Evolutionary conservation across 139 green algal genomes (phyloP), one percentile per base, ranked within the genome.

Genomic region (Klebsormidium nitens): DNA sequence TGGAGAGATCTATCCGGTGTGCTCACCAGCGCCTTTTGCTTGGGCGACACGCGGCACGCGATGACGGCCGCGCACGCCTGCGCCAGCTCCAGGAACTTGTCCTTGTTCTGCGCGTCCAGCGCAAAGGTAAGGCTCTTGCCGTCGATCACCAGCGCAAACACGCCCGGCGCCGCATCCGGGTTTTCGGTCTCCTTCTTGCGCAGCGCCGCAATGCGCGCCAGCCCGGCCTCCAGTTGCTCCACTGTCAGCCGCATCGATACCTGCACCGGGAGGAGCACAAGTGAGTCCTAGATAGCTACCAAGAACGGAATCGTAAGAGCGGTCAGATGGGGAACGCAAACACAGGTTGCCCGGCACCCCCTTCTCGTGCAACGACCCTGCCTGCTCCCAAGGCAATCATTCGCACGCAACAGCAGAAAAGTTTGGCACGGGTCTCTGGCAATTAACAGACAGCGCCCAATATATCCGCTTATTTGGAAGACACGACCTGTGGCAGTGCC

Each of bases 11-110:
- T 23, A 55, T 55, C 46, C 23, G 46, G 23, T 55, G 23, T 55
- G 0, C 71, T 32, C 29, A 80, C 55, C 73, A 77, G 59, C 8
- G 73, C 82, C 59, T 88, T 88, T 37, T 88, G 83, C 23, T 82
- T 62, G n/a, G 83, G 83, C 3, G 74, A 84, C 23, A 88, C 81
- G 26, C 83, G 77, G 57, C 88, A 95, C 75, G 83, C 93, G 32
- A 95, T 82, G 31, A 93, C 87, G 37, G 83, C 82, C 29, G 68
- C 78, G 79, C 86, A 92, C 36, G 46, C n/a, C 8, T 39, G 85
- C 64, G 84, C 89, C 38, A 93, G 70, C 49, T 77, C 29, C 66
- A 94, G 60, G 8, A 85, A 71, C 32, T 32, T 48, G 6, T 29
- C 38, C 40, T 46, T 50, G 14, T 78, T 3, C 26, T 67, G 36